A percentile compares a stretch with the other conserved stretches of the same genome.
These are phyloP conservation scores for Eucalyptus cloeziana DNA, from an alignment of 345 rosid species.

Conservation along the genomic window DNA sequence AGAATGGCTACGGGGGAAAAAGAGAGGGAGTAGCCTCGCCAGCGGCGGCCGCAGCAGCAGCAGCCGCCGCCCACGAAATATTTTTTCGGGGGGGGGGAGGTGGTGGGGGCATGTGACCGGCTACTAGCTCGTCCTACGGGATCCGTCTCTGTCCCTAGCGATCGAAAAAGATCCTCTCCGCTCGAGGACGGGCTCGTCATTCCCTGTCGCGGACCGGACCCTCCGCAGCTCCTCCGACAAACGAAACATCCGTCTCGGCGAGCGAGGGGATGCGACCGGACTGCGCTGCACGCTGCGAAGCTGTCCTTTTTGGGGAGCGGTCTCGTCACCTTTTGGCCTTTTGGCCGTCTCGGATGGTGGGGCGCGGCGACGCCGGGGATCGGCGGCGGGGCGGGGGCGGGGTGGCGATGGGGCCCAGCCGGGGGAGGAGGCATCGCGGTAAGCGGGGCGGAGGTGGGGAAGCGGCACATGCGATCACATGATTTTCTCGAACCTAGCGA, in stretches of 20 bases:
- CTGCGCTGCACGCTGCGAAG: neutral
- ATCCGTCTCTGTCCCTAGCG: neutral
- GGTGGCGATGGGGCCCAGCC: neutral
- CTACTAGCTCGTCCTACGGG: neutral
- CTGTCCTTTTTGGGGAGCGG: neutral
- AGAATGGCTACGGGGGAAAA: rapidly evolving
- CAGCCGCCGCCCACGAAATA: neutral
- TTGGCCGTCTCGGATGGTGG: neutral
- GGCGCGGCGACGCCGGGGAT: neutral
- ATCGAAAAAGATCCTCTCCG: neutral
- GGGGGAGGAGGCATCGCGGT: neutral
- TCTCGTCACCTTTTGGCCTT: neutral
- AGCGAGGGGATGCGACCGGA: neutral
- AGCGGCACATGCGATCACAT: slow-evolving; percentile 38
- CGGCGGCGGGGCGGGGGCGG: neutral
- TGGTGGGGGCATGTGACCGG: neutral
- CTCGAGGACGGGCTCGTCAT: neutral
- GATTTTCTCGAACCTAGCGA: slow-evolving; percentile 1
- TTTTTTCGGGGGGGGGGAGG: neutral
- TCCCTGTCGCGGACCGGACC: neutral
- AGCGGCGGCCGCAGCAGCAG: neutral
- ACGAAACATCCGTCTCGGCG: neutral
- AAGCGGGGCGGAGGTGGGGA: neutral
- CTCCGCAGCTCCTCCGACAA: neutral
- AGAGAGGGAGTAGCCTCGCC: neutral